Evolutionary conservation across 139 green algal species (phyloP).

Genomic region (Dunaliella primolecta): DNA sequence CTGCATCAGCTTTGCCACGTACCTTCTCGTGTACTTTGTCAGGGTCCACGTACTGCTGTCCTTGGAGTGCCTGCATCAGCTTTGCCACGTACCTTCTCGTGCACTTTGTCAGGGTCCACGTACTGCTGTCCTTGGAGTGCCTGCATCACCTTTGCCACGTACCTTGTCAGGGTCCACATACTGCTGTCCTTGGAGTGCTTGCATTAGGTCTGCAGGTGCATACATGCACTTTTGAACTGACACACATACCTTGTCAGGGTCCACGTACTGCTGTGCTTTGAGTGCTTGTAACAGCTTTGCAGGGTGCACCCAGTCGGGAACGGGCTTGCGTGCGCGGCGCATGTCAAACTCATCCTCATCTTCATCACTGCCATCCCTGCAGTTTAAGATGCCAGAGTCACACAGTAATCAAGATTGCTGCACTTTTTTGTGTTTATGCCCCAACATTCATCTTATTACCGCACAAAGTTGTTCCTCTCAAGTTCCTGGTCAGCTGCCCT

Average conservation of each 20-base stretch:
- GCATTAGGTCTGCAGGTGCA: neutral
- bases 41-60: no score
- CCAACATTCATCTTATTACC: no score
- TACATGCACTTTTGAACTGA: conserved; percentile 14
- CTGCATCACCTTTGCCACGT: no score
- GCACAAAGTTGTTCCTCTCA: no score
- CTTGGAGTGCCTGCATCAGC: neutral
- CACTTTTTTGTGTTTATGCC: neutral
- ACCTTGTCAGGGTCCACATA: no score
- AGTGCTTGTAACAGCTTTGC: conserved; percentile 47
- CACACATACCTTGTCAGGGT: conserved; percentile 72
- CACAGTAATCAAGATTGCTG: neutral
- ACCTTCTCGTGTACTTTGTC: no score
- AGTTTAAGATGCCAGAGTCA: neutral
- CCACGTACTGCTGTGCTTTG: conserved; percentile 41
- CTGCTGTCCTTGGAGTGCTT: no score
- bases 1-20: no score
- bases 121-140: no score
- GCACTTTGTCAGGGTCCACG: no score
- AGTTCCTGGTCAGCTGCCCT: no score
- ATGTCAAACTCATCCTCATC: conserved; percentile 42
- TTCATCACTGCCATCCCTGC: conserved; percentile 48
- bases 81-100: no score
- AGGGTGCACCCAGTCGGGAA: conserved; percentile 68
- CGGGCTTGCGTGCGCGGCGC: conserved; percentile 49